Evolutionary conservation across 2,329 filamentous ascomycete genomes (phyloP), one percentile per base, ranked within the genome.

Genomic region (Dothistroma septosporum): DNA sequence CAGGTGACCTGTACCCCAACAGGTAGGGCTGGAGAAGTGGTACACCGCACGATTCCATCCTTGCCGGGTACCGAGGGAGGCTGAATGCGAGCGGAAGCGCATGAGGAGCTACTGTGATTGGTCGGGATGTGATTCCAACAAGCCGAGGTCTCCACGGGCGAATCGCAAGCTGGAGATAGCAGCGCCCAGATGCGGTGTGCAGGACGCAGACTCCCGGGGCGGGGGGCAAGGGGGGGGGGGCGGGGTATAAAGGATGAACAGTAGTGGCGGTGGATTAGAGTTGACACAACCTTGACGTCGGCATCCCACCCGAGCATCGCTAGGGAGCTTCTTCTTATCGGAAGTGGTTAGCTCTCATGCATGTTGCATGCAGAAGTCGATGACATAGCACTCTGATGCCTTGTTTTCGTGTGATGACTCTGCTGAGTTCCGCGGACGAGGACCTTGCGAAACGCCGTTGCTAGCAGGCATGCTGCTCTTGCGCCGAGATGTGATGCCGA

Each of bases 371-470:
- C 35, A 8, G 35, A 32, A 55, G 50, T n/a, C 35, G 53, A 55
- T 56, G 37, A 56, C 19, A 47, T 47, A 56, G 24, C 37, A 31
- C 35, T 46, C 16, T 56, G 22, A n/a, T 47, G 53, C 53, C 19
- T 47, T 16, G 21, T 31, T 56, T 56, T 56, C 12, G 53, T 55
- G 53, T 56, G 53, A 44, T 56, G 53, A 56, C 53, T 56, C 47
- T 55, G 53, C 16, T 44, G 53, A 55, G 53, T n/a, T 55, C 22
- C 19, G 2, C 10, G 21, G 16, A 22, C 19, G 19, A 47, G 44
- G 12, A 2, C 21, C 44, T 47, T 47, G 44, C 19, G 19, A 10
- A n/a, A n/a, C 44, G 9, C 19, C 44, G n/a, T 7, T n/a, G n/a
- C n/a, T n/a, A 22, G 44, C 44, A 35, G 9, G 33, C 33, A 35